Conservation (phyloP, 805 yeast genomes). For the Lipomyces sp. region DNA sequence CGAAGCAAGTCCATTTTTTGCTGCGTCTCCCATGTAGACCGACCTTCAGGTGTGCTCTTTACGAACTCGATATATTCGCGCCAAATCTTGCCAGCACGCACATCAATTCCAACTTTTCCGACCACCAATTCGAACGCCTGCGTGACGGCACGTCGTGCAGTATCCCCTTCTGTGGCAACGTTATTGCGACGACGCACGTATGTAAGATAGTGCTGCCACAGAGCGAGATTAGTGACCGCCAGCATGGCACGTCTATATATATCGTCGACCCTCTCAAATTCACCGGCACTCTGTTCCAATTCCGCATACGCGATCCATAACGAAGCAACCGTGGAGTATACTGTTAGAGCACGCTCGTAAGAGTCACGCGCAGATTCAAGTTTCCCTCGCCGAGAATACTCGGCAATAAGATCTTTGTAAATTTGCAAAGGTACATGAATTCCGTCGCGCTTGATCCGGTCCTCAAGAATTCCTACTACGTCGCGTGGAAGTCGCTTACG, state of each 20-base stretch:
- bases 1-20: constrained; percentile 75
- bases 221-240: constrained; percentile 8
- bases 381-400: constrained; percentile 51
- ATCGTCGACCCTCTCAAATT: constrained; percentile 61
- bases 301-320: constrained; percentile 75
- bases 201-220: constrained; percentile 70
- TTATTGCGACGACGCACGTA: constrained; percentile 66
- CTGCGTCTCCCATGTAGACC: constrained; percentile 72
- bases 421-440: constrained; percentile 8
- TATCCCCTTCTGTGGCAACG: constrained; percentile 75
- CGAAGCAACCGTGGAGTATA: constrained; percentile 48
- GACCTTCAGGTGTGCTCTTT: constrained; percentile 59
- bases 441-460: constrained; percentile 30
- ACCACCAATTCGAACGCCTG: constrained; percentile 84
- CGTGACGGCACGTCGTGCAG: constrained; percentile 66
- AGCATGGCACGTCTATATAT: constrained; percentile 49
- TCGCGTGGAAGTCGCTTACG: constrained; percentile 43
- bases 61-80: constrained; percentile 75
- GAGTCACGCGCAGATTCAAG: constrained; percentile 56
- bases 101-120: constrained; percentile 73
- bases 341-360: constrained; percentile 57
- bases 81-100: constrained; percentile 71
- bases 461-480: constrained; percentile 57
- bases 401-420: constrained; percentile 33
- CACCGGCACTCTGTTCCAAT: constrained; percentile 61